Base-by-base conservation (phyloP, 2,329 filamentous ascomycete species). In the Pseudofabraea citricarpa region DNA sequence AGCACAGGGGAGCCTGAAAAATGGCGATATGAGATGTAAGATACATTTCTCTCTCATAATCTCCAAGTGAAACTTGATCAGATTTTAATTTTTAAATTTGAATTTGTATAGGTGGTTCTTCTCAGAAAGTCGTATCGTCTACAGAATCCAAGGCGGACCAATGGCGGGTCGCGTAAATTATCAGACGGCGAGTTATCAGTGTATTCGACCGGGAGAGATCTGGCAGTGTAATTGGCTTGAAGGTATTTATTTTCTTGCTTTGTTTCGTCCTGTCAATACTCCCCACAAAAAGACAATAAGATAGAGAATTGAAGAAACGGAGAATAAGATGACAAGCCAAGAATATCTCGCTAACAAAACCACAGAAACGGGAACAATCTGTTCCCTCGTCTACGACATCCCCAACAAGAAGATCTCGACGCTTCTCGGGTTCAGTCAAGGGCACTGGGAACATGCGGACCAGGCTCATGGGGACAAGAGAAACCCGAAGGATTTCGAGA, bases 171-270 rank as follows among this genome's bases (percentile, higher is more conserved):
- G 73, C 3, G 60, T 63, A 40, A 77, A 77, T 56, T 77, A 70
- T 56, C 74, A 79, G 51, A 66, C 68, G 1, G 73, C 68, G 10
- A 72, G 70, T 1, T 80, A 75, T 52, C 75, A 79, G 53, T 81
- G 76, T 57, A 70, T 80, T 21, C 67, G 76, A 0, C 70, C 74
- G 0, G 73, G 73, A 2, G 76, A 80, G 56, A 54, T 79, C 1
- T 80, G 76, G 76, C 76, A 81, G 52, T 70, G 73, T 49, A 79
- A 75, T 46, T 81, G 75, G 75, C 67, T 81, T 1, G 75, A 80
- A 45, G 46, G 44, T 46, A 33, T 37, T 36, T 39, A 4, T 24
- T 18, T 37, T 20, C 16, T 20, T 26, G 18, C 24, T 22, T 22
- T 5, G 24, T 2, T 12, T 24, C 23, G 5, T 41, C 12, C 43